phyloP scores from a whole-genome alignment of 164 flowering plant species.

The Platanus orientalis region DNA sequence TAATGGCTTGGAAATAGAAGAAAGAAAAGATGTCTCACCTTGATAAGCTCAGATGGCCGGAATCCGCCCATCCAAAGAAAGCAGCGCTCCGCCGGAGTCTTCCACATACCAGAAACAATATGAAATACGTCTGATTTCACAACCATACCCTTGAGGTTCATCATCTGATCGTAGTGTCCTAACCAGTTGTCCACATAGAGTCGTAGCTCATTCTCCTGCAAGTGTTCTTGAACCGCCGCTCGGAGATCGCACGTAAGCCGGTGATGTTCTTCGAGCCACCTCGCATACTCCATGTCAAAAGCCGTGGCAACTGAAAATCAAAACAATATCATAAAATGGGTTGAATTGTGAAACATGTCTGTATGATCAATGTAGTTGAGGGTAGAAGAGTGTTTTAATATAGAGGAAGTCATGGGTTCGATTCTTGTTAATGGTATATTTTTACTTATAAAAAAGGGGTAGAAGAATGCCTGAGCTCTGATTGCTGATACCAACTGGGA shows the following conservation, averaged over 20 bases:
- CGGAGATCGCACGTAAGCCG: conserved; percentile 83
- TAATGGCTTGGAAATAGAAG: not conserved
- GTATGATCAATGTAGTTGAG: not conserved
- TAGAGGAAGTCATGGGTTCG: too few relatives aligned
- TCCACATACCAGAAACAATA: conserved; percentile 92
- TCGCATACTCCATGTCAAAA: conserved; percentile 85
- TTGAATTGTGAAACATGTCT: not conserved
- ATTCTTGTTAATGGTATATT: too few relatives aligned
- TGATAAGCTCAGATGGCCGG: conserved; percentile 90
- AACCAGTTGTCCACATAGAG: conserved; percentile 72
- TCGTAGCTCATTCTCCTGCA: conserved; percentile 79
- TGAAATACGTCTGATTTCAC: conserved; percentile 87
- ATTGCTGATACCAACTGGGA: conserved; percentile 42
- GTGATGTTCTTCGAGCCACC: conserved; percentile 97
- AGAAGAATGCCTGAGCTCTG: conserved; percentile 53
- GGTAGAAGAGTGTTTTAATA: not conserved
- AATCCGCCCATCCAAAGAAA: conserved; percentile 98
- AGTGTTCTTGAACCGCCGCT: conserved; percentile 82
- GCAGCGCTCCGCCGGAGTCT: conserved; percentile 96
- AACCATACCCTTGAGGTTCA: conserved; percentile 64
- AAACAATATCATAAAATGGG: not conserved
- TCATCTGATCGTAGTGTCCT: conserved; percentile 69
- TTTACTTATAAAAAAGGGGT: not conserved
- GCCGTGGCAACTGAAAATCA: conserved; percentile 54
- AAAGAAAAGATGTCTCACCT: conserved; percentile 38